phyloP scores from a whole-genome alignment of 2,329 filamentous ascomycete species.

The Trichoderma koningii region DNA sequence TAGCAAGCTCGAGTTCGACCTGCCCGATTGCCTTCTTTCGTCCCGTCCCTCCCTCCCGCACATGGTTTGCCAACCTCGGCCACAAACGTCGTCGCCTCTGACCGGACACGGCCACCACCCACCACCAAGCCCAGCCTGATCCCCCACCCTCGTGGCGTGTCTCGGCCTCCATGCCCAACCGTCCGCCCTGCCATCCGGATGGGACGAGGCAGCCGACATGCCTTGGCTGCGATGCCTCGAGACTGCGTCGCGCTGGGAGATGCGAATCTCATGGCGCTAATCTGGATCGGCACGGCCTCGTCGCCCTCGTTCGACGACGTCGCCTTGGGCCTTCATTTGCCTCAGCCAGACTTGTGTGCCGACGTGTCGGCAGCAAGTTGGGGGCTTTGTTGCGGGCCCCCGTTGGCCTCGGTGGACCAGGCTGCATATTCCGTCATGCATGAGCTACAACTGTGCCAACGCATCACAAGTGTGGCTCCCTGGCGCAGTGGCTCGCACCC shows the following conservation, averaged over 20 bases:
- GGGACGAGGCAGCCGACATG: constrained; percentile 18
- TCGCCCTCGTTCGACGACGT: constrained; percentile 17
- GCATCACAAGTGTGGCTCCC: constrained; percentile 43
- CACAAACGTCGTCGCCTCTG: constrained; percentile 24
- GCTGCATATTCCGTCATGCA: constrained; percentile 62
- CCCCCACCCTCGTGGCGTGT: constrained; percentile 25
- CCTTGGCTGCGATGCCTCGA: neutral
- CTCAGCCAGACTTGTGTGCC: constrained; percentile 21
- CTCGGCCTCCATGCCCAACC: constrained; percentile 27
- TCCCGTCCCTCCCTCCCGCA: constrained; percentile 20
- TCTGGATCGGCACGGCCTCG: constrained; percentile 27
- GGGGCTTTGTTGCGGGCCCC: constrained; percentile 28
- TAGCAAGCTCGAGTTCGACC: constrained; percentile 23
- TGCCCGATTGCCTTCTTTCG: constrained; percentile 33
- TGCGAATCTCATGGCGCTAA: constrained; percentile 26
- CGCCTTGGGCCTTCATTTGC: constrained; percentile 27
- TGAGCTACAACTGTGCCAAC: constrained; percentile 45
- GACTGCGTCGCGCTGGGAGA: constrained; percentile 17
- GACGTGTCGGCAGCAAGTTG: constrained; percentile 29
- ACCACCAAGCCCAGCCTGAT: constrained; percentile 23
- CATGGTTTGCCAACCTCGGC: constrained; percentile 27
- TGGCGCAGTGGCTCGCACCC: constrained; percentile 30
- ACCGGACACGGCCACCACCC: constrained; percentile 30
- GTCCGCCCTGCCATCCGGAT: constrained; percentile 16
- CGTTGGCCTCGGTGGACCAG: constrained; percentile 29